phyloP scores from a whole-genome alignment of 768 basidiomycete species.

The Trametes villosa region DNA sequence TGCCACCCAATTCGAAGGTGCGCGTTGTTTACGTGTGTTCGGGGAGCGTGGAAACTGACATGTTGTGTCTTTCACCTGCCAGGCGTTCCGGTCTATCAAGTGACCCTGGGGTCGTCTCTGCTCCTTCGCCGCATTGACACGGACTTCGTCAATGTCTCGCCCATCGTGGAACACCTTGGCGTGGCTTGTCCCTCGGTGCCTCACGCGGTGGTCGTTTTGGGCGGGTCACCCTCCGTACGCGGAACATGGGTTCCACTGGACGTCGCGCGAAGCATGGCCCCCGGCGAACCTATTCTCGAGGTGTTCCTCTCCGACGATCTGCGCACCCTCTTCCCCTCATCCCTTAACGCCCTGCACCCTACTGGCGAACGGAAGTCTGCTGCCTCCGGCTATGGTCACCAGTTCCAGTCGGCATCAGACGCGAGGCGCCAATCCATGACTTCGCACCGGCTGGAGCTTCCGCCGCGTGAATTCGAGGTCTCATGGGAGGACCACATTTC shows the following conservation, averaged over 20 bases:
- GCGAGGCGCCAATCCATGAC: constrained; percentile 38
- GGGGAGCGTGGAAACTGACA: constrained; percentile 26
- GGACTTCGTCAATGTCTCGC: constrained; percentile 75
- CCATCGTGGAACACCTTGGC: constrained; percentile 52
- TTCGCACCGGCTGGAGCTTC: constrained; percentile 29
- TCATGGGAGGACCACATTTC: constrained; percentile 35
- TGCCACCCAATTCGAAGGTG: constrained; percentile 75
- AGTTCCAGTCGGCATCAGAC: constrained; percentile 57
- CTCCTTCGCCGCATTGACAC: constrained; percentile 78
- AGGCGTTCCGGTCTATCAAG: constrained; percentile 81
- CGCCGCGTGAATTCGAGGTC: constrained; percentile 25
- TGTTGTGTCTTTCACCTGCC: constrained; percentile 4
- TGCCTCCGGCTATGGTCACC: constrained; percentile 54
- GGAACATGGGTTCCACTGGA: constrained; percentile 76
- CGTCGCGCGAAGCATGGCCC: constrained; percentile 56
- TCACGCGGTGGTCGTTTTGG: constrained; percentile 53
- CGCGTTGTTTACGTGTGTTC: constrained; percentile 26
- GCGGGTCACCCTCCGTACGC: constrained; percentile 54
- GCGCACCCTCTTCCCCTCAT: constrained; percentile 63
- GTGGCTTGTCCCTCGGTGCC: constrained; percentile 44
- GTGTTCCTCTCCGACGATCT: constrained; percentile 67
- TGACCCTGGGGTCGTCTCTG: constrained; percentile 55
- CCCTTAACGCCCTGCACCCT: constrained; percentile 58
- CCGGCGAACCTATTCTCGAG: constrained; percentile 52
- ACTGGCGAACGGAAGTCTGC: constrained; percentile 35